Evolutionary conservation across 2,329 filamentous ascomycete genomes (phyloP), one percentile per base, ranked within the genome.

Genomic region (Huntiella moniliformis): DNA sequence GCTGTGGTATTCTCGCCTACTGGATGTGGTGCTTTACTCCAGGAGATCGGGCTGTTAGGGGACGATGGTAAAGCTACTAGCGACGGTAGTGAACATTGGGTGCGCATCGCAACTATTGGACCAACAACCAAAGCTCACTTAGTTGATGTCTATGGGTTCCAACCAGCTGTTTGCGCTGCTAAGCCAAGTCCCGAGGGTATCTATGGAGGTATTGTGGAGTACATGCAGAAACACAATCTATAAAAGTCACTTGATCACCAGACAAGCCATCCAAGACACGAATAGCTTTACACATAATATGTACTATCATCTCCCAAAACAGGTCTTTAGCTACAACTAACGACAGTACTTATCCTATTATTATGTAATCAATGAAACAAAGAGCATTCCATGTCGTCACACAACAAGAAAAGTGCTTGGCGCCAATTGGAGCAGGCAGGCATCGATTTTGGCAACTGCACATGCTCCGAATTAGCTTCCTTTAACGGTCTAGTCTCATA

Each of bases 111-210:
- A 11, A 92, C 87, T 0, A 98, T 98, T 60, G 91, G 91, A 1
- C 88, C 91, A 10, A 98, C 91, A 13, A 98, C 91, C 8, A 71
- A 79, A 51, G 77, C 86, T 53, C 77, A 84, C 61, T 63, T 98
- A 38, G 58, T 65, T 12, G 64, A 67, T 15, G 69, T 67, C 1
- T 84, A 85, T 58, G 72, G 63, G 1, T 80, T 77, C 52, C 68
- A 76, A 54, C 76, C 83, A 1, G 77, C 88, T 57, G 80, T 82
- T n/a, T 92, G 81, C 60, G 83, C 91, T 1, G 73, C 74, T 55
- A 79, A 70, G 55, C 91, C 91, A 1, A 93, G 74, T 58, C 83
- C 87, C 0, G 77, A 88, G 55, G 87, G 87, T 0, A 64, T 96
- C 1, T 67, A 73, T 52, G 65, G 74, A 38, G 84, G 71, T 0